A percentile compares a stretch with the other conserved stretches of the same genome.
These are phyloP conservation scores for Syzygium oleosum DNA, from an alignment of 345 rosid genomes.

Conservation along the genomic window DNA sequence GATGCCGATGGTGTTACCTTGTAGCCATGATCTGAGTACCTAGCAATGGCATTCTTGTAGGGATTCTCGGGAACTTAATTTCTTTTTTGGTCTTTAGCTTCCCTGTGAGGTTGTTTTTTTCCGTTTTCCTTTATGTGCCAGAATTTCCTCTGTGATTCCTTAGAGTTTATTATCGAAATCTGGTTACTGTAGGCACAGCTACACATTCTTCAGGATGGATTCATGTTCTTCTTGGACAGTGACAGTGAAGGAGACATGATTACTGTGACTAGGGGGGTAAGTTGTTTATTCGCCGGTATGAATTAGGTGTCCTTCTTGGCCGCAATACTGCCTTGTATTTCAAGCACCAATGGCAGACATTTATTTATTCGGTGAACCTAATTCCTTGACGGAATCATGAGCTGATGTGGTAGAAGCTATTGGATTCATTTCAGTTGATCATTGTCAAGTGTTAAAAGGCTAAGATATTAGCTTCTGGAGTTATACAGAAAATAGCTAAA, in stretches of 20 bases:
- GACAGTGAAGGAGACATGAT: not conserved
- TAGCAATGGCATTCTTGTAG: not conserved
- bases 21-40: not conserved
- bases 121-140: not conserved
- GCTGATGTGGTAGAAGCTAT: not conserved
- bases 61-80: not conserved
- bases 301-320: not conserved
- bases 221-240: not conserved
- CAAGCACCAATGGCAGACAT: not conserved
- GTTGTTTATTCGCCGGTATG: not conserved
- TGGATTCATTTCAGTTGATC: not conserved
- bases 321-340: not conserved
- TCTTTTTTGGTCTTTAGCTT: not conserved
- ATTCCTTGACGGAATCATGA: not conserved
- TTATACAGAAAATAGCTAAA: constrained; percentile 37
- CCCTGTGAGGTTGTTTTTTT: not conserved
- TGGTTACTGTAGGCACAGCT: not conserved
- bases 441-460: not conserved
- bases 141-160: not conserved
- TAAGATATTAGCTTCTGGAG: not conserved
- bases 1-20: not conserved
- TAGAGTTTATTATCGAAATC: not conserved
- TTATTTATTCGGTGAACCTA: not conserved
- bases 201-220: not conserved
- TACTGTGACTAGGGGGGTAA: not conserved